Percentiles rank a stretch among this genome's conserved stretches.
Evolutionary conservation across 257 asterid genomes (phyloP).

Genomic region (Penstemon barbatus): DNA sequence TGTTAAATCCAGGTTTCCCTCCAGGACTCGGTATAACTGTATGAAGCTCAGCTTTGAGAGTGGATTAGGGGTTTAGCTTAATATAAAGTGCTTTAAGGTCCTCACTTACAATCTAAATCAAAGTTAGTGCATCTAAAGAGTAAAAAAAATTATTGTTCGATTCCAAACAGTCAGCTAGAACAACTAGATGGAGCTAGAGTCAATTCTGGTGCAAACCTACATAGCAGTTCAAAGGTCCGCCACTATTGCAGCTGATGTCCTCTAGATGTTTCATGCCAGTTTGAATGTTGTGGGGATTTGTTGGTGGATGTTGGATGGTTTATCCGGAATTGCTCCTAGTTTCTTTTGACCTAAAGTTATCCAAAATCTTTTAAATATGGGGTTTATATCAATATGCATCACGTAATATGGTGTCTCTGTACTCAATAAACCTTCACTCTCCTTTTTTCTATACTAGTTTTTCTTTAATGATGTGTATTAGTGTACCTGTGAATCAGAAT

Average conservation of each 20-base stretch:
- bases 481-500: conserved; percentile 22
- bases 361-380: background rate
- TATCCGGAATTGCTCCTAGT: background rate
- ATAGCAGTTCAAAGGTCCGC: too few species aligned
- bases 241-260: too few species aligned
- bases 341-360: conserved; percentile 9
- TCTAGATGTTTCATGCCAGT: conserved; percentile 9
- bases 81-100: background rate
- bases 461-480: conserved; percentile 1
- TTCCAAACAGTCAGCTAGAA: background rate
- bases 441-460: background rate
- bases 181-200: conserved; percentile 2
- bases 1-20: too few species aligned
- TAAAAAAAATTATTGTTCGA: background rate
- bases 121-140: background rate
- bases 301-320: too few species aligned
- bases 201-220: background rate
- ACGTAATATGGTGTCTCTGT: conserved; percentile 8
- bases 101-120: background rate
- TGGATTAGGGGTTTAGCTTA: background rate
- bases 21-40: background rate
- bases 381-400: conserved; percentile 25
- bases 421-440: conserved; percentile 6
- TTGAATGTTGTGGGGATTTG: background rate
- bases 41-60: background rate